These are phyloP conservation scores for Apophysomyces sp. DNA, from an alignment of 371 early-diverging fungal genomes.

Conservation along the genomic window DNA sequence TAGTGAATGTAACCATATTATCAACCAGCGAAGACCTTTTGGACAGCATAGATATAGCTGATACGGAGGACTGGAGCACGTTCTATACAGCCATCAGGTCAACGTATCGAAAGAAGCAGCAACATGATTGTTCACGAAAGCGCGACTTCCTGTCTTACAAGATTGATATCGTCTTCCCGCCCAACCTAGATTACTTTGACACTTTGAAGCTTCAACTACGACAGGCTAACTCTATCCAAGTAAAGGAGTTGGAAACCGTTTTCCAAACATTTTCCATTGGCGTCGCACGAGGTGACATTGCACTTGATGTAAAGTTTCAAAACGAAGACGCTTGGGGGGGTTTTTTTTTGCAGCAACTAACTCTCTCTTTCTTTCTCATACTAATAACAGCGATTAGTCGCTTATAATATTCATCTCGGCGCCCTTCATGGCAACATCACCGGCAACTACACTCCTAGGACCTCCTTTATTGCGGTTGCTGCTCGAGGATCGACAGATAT, in stretches of 20 bases:
- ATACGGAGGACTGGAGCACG: no score
- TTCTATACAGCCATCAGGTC: no score
- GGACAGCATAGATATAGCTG: no score
- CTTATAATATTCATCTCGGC: neutral
- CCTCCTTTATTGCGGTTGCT: neutral
- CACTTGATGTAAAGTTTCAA: neutral
- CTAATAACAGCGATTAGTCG: neutral
- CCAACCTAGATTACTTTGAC: neutral
- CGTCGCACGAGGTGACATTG: neutral
- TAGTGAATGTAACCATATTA: no score
- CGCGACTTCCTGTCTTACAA: neutral
- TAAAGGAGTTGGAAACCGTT: neutral
- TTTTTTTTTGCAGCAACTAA: neutral
- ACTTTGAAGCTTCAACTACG: neutral
- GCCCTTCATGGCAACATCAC: neutral
- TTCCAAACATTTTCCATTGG: neutral
- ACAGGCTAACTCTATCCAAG: neutral
- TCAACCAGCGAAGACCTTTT: no score
- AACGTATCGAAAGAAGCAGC: no score
- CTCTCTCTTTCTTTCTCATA: neutral
- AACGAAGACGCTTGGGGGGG: neutral
- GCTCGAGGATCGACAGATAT: neutral
- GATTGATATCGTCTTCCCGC: neutral
- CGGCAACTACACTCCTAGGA: neutral
- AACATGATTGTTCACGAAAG: neutral